Evolutionary conservation across 192 early-diverging fungal species (phyloP), one percentile per base, ranked within the genome.

Genomic region (Backusella tuberculispora): DNA sequence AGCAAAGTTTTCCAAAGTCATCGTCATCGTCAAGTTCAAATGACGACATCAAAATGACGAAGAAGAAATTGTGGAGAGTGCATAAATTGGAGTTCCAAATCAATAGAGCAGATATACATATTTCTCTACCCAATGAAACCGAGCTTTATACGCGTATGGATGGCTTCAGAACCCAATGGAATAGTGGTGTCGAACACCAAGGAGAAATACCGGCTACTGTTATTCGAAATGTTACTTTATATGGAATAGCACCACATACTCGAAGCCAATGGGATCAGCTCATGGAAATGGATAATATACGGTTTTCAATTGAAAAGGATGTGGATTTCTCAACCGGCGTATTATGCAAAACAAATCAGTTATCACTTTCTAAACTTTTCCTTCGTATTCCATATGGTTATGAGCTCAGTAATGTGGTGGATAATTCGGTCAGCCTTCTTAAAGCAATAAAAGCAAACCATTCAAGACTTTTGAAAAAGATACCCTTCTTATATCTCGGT

Each of bases 311-410:
- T n/a, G 64, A 41, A 38, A 65, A 67, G 8, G 63, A 65, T 10
- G 63, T 66, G 4, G n/a, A 38, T 64, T 42, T 46, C 40, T 29
- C 40, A 0, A 38, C 50, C 0, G 63, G 56, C 26, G 60, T 37
- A 0, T 14, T 48, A 50, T 9, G 26, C 40, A 56, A 56, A 21
- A 26, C 45, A 69, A 63, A 63, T 34, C 65, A 45, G 21, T n/a
- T 77, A 8, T 53, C 29, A 12, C 7, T 71, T 15, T 34, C 75
- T 5, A 73, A 74, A 1, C 40, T 83, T 4, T 77, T 83, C 67
- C n/a, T 83, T 1, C 77, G 80, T 40, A 50, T 85, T 29, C 84
- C 84, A 13, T 80, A 75, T 53, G 66, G 73, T 3, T 85, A 77
- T 40, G 63, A 83, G 9, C 34, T 79, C 3, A 80, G 80, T 37